Evolutionary conservation across 257 asterid genomes (phyloP).

Genomic region (Cynanchum wilfordii): DNA sequence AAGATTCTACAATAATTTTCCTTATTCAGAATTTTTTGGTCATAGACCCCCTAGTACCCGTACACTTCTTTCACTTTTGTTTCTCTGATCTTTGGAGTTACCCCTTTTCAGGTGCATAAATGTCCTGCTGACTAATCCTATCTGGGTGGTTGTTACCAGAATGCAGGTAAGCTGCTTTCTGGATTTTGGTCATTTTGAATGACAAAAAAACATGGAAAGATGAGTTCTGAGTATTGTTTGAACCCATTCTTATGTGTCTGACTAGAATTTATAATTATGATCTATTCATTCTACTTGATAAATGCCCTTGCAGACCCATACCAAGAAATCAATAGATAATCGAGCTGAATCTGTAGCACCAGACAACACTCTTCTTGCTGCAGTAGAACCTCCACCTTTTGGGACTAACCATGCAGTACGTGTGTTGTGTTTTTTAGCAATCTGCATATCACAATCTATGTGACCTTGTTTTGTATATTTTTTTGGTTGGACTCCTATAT

Average conservation of each 20-base stretch:
- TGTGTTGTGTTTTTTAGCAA: neutral
- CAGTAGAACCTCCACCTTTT: constrained; percentile 67
- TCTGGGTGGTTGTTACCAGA: constrained; percentile 96
- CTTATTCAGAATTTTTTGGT: neutral
- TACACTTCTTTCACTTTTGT: neutral
- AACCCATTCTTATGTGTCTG: neutral
- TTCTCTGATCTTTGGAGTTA: constrained; percentile 14
- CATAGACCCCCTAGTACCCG: too few relatives aligned
- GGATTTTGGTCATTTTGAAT: constrained; percentile 10
- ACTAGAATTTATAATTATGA: neutral
- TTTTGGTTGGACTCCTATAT: neutral
- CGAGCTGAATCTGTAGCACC: constrained; percentile 29
- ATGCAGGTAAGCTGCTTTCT: constrained; percentile 63
- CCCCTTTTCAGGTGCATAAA: constrained; percentile 66
- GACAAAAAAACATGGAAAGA: neutral
- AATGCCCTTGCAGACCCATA: constrained; percentile 63
- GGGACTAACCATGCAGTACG: constrained; percentile 82
- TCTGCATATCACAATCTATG: neutral
- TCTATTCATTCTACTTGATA: constrained; percentile 14
- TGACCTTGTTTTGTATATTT: neutral
- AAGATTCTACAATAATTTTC: too few relatives aligned
- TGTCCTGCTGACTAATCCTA: constrained; percentile 93
- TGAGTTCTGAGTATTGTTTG: neutral
- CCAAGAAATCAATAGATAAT: constrained; percentile 51
- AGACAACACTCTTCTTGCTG: constrained; percentile 44